A percentile compares a stretch with the other conserved stretches of the same genome.
phyloP scores from a whole-genome alignment of 2,329 filamentous ascomycete genomes.

The Aspergillus aculeatinus region DNA sequence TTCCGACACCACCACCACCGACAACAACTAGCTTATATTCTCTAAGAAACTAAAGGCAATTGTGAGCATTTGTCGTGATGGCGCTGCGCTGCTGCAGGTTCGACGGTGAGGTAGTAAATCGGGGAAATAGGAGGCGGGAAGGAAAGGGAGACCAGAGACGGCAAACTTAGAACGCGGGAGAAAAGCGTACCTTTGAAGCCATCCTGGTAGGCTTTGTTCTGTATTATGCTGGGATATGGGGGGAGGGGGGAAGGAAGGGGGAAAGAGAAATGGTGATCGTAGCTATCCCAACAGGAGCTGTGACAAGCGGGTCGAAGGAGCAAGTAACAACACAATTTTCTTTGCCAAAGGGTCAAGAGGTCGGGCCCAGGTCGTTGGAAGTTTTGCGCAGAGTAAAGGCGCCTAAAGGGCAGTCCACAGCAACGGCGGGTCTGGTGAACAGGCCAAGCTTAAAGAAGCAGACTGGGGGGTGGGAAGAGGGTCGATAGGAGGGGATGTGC shows the following conservation, averaged over 20 bases:
- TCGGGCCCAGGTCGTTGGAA: constrained; percentile 29
- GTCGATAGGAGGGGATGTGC: neutral
- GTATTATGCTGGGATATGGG: constrained; percentile 12
- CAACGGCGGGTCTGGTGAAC: constrained; percentile 29
- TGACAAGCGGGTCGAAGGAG: constrained; percentile 24
- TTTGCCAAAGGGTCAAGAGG: constrained; percentile 27
- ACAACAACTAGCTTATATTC: constrained; percentile 97
- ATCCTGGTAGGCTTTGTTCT: constrained; percentile 22
- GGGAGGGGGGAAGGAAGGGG: constrained; percentile 6
- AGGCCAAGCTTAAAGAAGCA: constrained; percentile 30
- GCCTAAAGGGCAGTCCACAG: constrained; percentile 27
- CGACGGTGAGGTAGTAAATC: neutral
- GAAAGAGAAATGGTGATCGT: constrained; percentile 19
- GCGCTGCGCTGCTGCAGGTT: neutral
- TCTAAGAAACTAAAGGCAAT: constrained; percentile 66
- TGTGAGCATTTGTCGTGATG: constrained; percentile 22
- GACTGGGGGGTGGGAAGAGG: constrained; percentile 13
- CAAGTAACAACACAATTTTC: constrained; percentile 27
- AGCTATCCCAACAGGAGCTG: constrained; percentile 24
- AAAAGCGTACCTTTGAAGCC: constrained; percentile 31
- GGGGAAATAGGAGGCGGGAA: constrained; percentile 11
- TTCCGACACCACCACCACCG: constrained; percentile 96
- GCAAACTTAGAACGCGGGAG: constrained; percentile 2
- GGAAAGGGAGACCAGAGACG: constrained; percentile 5
- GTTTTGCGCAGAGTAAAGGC: constrained; percentile 25